Evolutionary conservation across 495 filamentous ascomycete genomes (phyloP), one percentile per base, ranked within the genome.

Genomic region (Bathelium albidoporum): DNA sequence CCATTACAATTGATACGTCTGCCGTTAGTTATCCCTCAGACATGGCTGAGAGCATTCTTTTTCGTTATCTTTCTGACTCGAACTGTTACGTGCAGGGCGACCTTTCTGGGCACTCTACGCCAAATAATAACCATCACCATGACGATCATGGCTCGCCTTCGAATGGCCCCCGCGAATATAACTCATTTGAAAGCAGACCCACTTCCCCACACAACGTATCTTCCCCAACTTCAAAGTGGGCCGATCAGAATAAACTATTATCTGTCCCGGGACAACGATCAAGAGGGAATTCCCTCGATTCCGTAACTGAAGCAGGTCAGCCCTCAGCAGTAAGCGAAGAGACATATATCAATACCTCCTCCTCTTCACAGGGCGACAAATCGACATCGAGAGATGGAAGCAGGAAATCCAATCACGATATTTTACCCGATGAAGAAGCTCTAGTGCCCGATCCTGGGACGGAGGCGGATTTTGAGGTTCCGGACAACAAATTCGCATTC

Each of bases 191-290:
- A 64, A 84, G 81, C 66, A 82, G 89, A 61, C 91, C 91, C n/a
- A 90, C 87, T 0, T 95, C 91, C 49, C 88, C 91, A 0, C 91
- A 95, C 74, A 95, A 96, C 75, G 75, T 95, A 59, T 92, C 89
- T 5, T 92, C 88, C 16, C 89, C 73, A 1, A 76, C 81, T 20
- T 73, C 77, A 29, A 81, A 81, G 66, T 73, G 73, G 65, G 72
- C 74, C 16, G 79, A 83, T 62, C 73, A 81, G 62, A 81, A 83
- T 32, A 81, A 82, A 63, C 87, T 83, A 70, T 76, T 89, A 5
- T 77, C 83, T 0, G 86, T 89, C 0, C 86, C 86, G 12, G 81
- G 79, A 12, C 67, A 74, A 0, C 79, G 84, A 36, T 87, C 85
- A 61, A 80, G 86, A 52, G 84, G 83, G 0, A 87, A 83, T 66